Evolutionary conservation across 1,284 basidiomycete species (phyloP), one percentile per base, ranked within the genome.

Genomic region (Gymnopus androsaceus): DNA sequence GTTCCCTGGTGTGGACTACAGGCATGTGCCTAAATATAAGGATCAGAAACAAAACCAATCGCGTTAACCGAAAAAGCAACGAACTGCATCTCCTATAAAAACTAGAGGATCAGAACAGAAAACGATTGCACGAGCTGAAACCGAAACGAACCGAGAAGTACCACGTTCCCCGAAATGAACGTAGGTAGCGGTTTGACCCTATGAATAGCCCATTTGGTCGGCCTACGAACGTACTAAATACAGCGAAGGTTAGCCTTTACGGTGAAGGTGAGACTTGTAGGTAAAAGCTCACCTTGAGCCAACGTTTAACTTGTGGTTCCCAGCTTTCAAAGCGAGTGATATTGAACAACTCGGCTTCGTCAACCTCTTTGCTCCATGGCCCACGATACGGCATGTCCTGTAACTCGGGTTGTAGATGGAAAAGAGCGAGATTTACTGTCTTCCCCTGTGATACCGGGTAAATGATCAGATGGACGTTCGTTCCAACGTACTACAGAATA

Each of bases 1-100:
- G 80, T 68, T 2, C 82, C 82, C 53, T 81, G 78, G 69, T 78
- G 78, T 0, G 83, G 81, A 57, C 74, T 68, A 78, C 81, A 81
- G 1, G 75, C 80, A 52, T 84, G 82, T 17, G 83, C 82, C 74
- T 73, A 19, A 31, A 51, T 12, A 40, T 12, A 17, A 44, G 27
- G 34, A 30, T 46, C 36, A 34, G 31, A 19, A 25, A 14, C 30
- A 8, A 38, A 44, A 33, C 15, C 38, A 17, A 23, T 30, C 21
- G 31, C 12, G 15, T 23, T 30, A 17, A 12, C 19, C 11, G 45
- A 41, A 7, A 1, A 41, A 42, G 11, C 3, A 2, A 59, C 66
- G 56, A 54, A 72, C 69, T 23, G 82, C 80, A 63, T 84, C 82
- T 1, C 82, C 82, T 3, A 84, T 42, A 9, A 84, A 67, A 0